Conservation (phyloP, 73 alveolate genomes). For the Paramecium sonneborni region DNA sequence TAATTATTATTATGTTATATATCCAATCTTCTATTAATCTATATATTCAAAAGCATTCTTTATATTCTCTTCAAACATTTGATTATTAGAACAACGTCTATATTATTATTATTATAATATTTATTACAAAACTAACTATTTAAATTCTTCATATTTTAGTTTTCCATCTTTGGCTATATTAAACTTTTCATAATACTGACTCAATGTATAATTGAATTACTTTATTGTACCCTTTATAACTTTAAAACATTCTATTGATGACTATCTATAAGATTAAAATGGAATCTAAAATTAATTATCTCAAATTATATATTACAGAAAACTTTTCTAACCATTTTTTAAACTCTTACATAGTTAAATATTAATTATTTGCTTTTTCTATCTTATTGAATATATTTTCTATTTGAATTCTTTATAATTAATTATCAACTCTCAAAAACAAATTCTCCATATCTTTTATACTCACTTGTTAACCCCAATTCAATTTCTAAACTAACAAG, state of each 20-base stretch:
- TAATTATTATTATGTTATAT: background rate
- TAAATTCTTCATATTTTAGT: background rate
- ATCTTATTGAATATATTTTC: background rate
- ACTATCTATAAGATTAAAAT: background rate
- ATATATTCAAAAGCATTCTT: background rate
- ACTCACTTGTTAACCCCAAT: background rate
- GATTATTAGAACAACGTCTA: background rate
- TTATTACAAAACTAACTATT: background rate
- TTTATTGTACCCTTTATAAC: background rate
- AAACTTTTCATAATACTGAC: background rate
- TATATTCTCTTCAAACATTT: background rate
- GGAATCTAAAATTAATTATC: background rate
- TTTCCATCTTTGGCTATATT: background rate
- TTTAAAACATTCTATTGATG: background rate
- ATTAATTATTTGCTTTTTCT: background rate
- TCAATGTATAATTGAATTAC: background rate
- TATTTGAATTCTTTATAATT: background rate
- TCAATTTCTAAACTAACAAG: background rate
- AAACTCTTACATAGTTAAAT: background rate
- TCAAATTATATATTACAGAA: background rate
- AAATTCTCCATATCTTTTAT: background rate
- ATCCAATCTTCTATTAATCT: background rate
- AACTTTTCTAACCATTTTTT: background rate
- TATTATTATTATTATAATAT: background rate
- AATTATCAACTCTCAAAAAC: background rate